phyloP scores from a whole-genome alignment of 306 rosid species.

The Urtica urens region DNA sequence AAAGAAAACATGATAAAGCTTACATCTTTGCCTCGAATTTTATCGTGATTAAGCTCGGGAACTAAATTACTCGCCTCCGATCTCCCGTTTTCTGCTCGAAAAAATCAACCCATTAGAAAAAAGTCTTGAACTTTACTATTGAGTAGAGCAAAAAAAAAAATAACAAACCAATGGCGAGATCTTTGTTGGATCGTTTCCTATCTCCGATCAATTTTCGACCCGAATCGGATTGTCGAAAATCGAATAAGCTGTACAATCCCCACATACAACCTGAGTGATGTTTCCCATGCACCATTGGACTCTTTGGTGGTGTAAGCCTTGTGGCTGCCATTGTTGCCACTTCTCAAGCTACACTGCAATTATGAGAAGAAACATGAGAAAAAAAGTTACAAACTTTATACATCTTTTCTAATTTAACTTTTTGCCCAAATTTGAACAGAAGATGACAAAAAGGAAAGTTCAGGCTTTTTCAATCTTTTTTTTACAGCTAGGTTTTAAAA shows the following conservation, averaged over 20 bases:
- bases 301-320: slow-evolving; percentile 35
- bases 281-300: slow-evolving; percentile 32
- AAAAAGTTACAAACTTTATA: neutral
- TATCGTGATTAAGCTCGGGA: slow-evolving; percentile 23
- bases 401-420: too few relatives aligned
- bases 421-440: neutral
- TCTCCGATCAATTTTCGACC: slow-evolving; percentile 30
- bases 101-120: neutral
- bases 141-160: neutral
- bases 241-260: slow-evolving; percentile 44
- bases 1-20: slow-evolving; percentile 17
- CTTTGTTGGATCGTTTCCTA: slow-evolving; percentile 19
- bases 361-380: slow-evolving; percentile 3
- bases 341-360: slow-evolving; percentile 9
- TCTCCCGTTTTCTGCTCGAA: slow-evolving; percentile 31
- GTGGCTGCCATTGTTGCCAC: slow-evolving; percentile 38
- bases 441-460: neutral
- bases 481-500: neutral
- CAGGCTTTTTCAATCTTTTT: neutral
- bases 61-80: slow-evolving; percentile 21
- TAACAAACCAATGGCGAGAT: neutral
- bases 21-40: slow-evolving; percentile 31
- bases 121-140: neutral
- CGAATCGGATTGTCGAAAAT: slow-evolving; percentile 31
- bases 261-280: slow-evolving; percentile 39